Conservation (phyloP, 2,329 filamentous ascomycete genomes). For the Hypoxylon sp. region DNA sequence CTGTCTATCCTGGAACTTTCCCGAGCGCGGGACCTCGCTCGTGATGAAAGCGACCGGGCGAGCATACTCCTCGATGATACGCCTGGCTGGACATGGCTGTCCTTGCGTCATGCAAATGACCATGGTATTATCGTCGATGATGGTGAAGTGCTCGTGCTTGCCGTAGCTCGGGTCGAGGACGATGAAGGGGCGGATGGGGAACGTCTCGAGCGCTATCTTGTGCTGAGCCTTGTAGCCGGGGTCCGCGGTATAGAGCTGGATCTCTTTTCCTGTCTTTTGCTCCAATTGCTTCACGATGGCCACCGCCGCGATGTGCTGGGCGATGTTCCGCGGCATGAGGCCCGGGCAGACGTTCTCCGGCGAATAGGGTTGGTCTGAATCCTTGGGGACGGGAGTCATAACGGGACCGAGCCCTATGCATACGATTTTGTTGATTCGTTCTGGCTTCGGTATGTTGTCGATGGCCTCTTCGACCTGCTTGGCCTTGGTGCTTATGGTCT, state of each 20-base stretch:
- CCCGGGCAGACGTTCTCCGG: neutral
- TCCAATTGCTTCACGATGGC: conserved; percentile 27
- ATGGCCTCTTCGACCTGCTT: conserved; percentile 21
- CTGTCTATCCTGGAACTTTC: conserved; percentile 22
- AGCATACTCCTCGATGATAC: conserved; percentile 33
- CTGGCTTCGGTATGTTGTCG: conserved; percentile 25
- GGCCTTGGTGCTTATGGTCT: conserved; percentile 15
- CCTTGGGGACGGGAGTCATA: too few relatives aligned
- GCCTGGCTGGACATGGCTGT: conserved; percentile 24
- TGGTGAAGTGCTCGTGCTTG: conserved; percentile 31
- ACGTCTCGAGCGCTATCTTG: conserved; percentile 23
- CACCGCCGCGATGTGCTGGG: conserved; percentile 33
- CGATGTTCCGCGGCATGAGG: conserved; percentile 23
- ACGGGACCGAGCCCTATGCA: conserved; percentile 34
- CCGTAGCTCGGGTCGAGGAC: conserved; percentile 31
- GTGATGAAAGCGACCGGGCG: conserved; percentile 32
- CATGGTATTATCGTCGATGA: conserved; percentile 33
- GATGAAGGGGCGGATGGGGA: conserved; percentile 15
- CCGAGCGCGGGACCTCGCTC: conserved; percentile 5
- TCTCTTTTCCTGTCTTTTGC: conserved; percentile 12
- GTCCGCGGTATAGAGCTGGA: conserved; percentile 32
- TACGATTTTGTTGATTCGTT: conserved; percentile 31
- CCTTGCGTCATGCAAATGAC: conserved; percentile 28
- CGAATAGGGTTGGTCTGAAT: too few relatives aligned
- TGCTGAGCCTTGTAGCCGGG: conserved; percentile 27